A percentile compares a stretch with the other conserved stretches of the same genome.
Conservation (phyloP, 176 grass and related monocot genomes). For the Saccharum officinarum region DNA sequence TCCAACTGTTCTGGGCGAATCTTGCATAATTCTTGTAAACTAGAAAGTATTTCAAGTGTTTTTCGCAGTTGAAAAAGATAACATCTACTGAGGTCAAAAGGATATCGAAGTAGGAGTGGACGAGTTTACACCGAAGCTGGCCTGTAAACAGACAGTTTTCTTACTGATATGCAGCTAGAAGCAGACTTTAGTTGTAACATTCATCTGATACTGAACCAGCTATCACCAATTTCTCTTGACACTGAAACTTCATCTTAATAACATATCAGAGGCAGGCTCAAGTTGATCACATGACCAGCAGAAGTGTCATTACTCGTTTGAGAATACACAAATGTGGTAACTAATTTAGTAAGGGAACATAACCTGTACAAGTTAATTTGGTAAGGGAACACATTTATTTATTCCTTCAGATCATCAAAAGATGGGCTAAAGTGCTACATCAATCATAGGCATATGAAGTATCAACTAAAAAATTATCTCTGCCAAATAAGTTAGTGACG, state of each 20-base stretch:
- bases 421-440: not conserved
- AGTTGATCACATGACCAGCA: not conserved
- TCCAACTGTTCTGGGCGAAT: not conserved
- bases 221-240: not conserved
- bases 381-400: too few relatives aligned
- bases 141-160: not conserved
- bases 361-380: too few relatives aligned
- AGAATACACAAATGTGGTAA: not conserved
- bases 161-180: not conserved
- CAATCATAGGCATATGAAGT: not conserved
- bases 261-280: not conserved
- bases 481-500: not conserved
- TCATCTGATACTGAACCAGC: not conserved
- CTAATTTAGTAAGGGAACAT: not conserved
- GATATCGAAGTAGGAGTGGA: not conserved
- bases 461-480: not conserved
- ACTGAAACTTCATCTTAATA: not conserved
- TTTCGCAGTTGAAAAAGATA: not conserved
- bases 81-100: not conserved
- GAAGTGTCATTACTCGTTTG: not conserved
- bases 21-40: not conserved
- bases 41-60: not conserved
- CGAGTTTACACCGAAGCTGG: not conserved
- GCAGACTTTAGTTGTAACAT: not conserved
- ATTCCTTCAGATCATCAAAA: not conserved